phyloP scores from a whole-genome alignment of 164 flowering plant species.

The Tinospora cordifolia region DNA sequence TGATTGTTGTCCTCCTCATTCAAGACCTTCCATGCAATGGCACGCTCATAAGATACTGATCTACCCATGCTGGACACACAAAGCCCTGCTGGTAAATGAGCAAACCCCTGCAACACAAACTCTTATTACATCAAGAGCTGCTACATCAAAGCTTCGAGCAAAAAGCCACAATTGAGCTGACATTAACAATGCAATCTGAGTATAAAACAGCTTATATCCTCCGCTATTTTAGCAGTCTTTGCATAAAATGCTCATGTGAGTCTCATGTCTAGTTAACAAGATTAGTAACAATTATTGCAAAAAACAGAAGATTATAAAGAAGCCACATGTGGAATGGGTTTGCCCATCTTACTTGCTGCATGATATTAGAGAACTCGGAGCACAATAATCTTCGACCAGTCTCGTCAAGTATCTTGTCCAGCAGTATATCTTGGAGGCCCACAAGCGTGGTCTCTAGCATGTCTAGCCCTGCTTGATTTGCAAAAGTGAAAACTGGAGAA shows the following conservation, averaged over 20 bases:
- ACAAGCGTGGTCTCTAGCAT: conserved; percentile 76
- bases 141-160: not conserved
- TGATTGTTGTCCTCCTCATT: conserved; percentile 56
- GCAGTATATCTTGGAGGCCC: conserved; percentile 67
- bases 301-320: not conserved
- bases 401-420: conserved; percentile 60
- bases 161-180: not conserved
- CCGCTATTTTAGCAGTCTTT: too few relatives aligned
- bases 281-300: not conserved
- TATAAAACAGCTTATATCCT: too few relatives aligned
- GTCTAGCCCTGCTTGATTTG: conserved; percentile 74
- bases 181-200: too few relatives aligned
- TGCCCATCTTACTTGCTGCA: conserved; percentile 45
- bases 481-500: conserved; percentile 62
- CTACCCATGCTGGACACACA: conserved; percentile 79
- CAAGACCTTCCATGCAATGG: conserved; percentile 74
- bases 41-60: conserved; percentile 71
- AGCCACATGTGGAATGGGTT: not conserved
- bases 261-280: too few relatives aligned
- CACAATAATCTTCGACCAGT: conserved; percentile 46
- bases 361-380: conserved; percentile 57
- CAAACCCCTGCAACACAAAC: conserved; percentile 48
- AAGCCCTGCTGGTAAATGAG: conserved; percentile 67
- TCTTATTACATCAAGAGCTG: not conserved
- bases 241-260: not conserved